Conservation (phyloP, 78 protist species). For the Carpediemonas membranifera region DNA sequence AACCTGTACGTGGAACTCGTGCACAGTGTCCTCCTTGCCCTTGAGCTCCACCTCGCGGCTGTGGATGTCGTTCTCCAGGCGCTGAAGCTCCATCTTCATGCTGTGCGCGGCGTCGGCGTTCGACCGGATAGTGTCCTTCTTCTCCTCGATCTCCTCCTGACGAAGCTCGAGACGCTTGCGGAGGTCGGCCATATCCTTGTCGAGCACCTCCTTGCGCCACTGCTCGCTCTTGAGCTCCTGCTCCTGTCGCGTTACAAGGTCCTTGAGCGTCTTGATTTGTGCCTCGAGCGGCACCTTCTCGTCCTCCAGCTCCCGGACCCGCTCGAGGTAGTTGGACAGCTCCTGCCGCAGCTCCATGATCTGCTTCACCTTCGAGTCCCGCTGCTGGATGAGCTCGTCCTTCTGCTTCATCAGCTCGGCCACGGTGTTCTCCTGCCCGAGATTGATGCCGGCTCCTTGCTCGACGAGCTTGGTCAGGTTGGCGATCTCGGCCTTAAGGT, state of each 20-base stretch:
- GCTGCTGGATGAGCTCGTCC: conserved; percentile 41
- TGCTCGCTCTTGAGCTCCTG: background rate
- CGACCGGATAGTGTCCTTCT: background rate
- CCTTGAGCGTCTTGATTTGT: background rate
- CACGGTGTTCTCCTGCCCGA: conserved; percentile 64
- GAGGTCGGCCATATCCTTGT: background rate
- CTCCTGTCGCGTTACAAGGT: background rate
- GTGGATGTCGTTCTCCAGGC: background rate
- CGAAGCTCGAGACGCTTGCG: background rate
- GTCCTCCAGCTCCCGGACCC: background rate
- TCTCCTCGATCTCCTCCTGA: background rate
- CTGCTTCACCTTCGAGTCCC: background rate
- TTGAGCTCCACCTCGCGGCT: background rate
- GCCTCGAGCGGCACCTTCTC: background rate
- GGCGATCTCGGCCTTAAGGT: conserved; percentile 56
- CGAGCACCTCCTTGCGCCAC: background rate
- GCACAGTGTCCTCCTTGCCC: background rate
- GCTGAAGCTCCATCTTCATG: background rate
- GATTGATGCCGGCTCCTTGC: conserved; percentile 58
- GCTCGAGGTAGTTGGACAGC: background rate
- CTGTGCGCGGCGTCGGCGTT: background rate
- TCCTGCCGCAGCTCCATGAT: background rate
- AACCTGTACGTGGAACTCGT: background rate
- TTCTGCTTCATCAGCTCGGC: conserved; percentile 51
- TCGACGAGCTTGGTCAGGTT: conserved; percentile 54